Evolutionary conservation across 306 rosid genomes (phyloP).

Genomic region (Sesbania bispinosa): DNA sequence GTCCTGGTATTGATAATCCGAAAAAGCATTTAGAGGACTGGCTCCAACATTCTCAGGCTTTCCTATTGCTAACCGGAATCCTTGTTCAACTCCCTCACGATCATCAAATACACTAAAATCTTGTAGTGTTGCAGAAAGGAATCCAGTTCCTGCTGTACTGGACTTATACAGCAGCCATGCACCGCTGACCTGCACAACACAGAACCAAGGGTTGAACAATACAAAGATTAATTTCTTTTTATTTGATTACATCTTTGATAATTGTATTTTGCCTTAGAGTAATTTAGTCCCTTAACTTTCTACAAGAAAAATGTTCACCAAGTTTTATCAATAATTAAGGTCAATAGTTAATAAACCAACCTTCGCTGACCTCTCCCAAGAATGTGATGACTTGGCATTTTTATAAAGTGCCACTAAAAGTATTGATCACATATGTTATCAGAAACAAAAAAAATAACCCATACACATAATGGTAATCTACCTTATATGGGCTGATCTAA

Average conservation of each 20-base stretch:
- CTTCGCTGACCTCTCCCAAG: no score
- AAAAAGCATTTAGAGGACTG: slow-evolving; percentile 28
- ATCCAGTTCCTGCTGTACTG: slow-evolving; percentile 68
- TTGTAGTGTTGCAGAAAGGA: slow-evolving; percentile 84
- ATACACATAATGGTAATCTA: no score
- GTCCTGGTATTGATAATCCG: slow-evolving; percentile 37
- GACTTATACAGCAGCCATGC: slow-evolving; percentile 94
- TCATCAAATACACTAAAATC: slow-evolving; percentile 85
- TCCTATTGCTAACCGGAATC: slow-evolving; percentile 91
- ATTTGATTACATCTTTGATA: not conserved
- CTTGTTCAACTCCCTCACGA: slow-evolving; percentile 83
- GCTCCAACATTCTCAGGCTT: slow-evolving; percentile 54
- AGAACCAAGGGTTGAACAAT: slow-evolving; percentile 13
- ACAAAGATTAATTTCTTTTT: not conserved
- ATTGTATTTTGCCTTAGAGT: no score
- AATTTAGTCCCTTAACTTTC: slow-evolving; percentile 1
- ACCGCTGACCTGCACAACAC: slow-evolving; percentile 59
- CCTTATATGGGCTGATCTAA: no score
- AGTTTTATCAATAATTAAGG: not conserved
- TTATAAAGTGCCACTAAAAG: no score
- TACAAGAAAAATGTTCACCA: not conserved
- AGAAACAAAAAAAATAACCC: no score
- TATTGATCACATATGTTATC: no score
- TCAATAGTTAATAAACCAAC: no score
- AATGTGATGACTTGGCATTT: no score